These are phyloP conservation scores for Dalbergia cultrata DNA, from an alignment of 306 rosid genomes.

Conservation along the genomic window DNA sequence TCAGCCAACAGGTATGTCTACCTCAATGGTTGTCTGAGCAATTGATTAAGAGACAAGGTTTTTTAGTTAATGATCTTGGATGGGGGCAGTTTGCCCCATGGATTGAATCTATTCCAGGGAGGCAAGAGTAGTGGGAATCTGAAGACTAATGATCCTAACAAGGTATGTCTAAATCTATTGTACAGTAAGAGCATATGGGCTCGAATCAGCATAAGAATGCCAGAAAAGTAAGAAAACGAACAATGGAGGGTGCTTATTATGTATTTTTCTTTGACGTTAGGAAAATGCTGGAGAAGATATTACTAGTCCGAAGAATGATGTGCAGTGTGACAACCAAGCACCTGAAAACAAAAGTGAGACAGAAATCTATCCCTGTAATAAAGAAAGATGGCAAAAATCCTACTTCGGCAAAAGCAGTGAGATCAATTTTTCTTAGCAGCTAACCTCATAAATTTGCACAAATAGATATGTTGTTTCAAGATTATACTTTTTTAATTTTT, in stretches of 20 bases:
- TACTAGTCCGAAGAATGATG: constrained; percentile 65
- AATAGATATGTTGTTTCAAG: neutral
- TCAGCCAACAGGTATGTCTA: constrained; percentile 71
- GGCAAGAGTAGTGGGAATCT: constrained; percentile 68
- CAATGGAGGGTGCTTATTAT: constrained; percentile 1
- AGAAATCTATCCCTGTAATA: no score
- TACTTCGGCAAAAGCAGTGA: constrained; percentile 69
- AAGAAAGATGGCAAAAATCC: constrained; percentile 77
- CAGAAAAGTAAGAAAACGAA: neutral
- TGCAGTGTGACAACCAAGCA: constrained; percentile 56
- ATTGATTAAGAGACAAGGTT: constrained; percentile 13
- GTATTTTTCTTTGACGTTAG: constrained; percentile 50
- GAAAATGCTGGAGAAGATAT: constrained; percentile 64
- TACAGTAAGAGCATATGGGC: constrained; percentile 11
- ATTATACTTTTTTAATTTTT: neutral
- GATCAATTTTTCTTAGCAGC: constrained; percentile 49
- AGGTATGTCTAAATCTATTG: constrained; percentile 56
- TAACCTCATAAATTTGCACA: neutral
- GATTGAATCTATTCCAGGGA: constrained; percentile 84
- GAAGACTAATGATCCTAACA: constrained; percentile 70
- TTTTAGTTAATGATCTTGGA: constrained; percentile 43
- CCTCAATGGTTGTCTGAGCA: constrained; percentile 8
- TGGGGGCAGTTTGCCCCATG: constrained; percentile 86
- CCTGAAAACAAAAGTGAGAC: constrained; percentile 72
- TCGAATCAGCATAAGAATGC: neutral